Conservation (phyloP, 2,329 filamentous ascomycete genomes). For the Talaromyces sp. region DNA sequence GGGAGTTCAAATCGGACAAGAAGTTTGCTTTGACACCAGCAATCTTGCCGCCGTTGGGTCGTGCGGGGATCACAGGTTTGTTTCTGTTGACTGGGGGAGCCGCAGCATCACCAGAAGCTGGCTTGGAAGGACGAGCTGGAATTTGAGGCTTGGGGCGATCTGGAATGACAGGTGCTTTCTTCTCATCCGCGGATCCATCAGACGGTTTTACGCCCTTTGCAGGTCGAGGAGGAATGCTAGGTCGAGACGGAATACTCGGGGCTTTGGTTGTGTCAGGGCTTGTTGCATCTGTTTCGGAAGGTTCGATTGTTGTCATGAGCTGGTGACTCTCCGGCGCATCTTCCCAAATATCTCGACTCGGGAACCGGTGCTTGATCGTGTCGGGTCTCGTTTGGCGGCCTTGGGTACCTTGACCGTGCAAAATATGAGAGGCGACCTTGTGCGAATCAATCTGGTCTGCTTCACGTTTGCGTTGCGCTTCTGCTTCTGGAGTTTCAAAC, state of each 20-base stretch:
- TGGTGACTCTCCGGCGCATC: slow-evolving; percentile 82
- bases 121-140: slow-evolving; percentile 64
- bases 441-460: slow-evolving; percentile 41
- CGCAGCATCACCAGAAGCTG: slow-evolving; percentile 31
- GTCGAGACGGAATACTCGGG: slow-evolving; percentile 35
- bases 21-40: slow-evolving; percentile 88
- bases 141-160: slow-evolving; percentile 65
- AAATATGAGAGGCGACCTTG: slow-evolving; percentile 36
- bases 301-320: slow-evolving; percentile 66
- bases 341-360: slow-evolving; percentile 92
- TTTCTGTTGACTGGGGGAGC: slow-evolving; percentile 56
- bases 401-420: slow-evolving; percentile 28
- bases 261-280: slow-evolving; percentile 34
- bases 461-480: slow-evolving; percentile 45
- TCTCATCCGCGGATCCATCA: slow-evolving; percentile 47
- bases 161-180: slow-evolving; percentile 54
- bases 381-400: slow-evolving; percentile 49
- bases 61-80: slow-evolving; percentile 81
- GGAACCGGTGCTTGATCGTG: slow-evolving; percentile 68
- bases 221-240: slow-evolving; percentile 24
- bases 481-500: slow-evolving; percentile 51
- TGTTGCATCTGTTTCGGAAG: slow-evolving; percentile 53
- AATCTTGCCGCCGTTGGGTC: slow-evolving; percentile 81
- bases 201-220: slow-evolving; percentile 34
- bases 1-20: slow-evolving; percentile 88